Evolutionary conservation across 2,329 filamentous ascomycete species (phyloP), one percentile per base, ranked within the genome.

Genomic region (Ophiobolus disseminans): DNA sequence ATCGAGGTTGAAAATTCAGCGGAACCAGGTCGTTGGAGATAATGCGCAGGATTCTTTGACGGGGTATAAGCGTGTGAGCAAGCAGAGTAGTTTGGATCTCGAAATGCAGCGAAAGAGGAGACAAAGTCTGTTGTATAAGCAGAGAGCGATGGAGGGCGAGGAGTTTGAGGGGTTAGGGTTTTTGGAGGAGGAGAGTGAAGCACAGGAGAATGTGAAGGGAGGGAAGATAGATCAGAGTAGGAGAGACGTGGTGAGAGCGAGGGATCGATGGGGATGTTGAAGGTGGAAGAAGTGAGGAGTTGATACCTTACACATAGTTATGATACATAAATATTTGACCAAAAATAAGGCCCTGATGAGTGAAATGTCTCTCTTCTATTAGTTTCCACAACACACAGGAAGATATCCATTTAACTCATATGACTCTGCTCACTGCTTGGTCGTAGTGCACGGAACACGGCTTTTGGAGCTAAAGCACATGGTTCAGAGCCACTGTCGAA

Each of bases 51-150:
- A 10, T 32, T 11, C 7, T 7, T 13, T 28, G 7, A 34, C 9
- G 19, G 46, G 53, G 5, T 41, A 20, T n/a, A 48, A 48, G 26
- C 39, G n/a, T 9, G 23, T 40, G 11, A 26, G 31, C 14, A 23
- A 35, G 40, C 28, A 34, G 25, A 36, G 36, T 16, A 30, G 23
- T n/a, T 34, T 32, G 10, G 10, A 32, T 35, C 13, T 10, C 17
- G 21, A 25, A 23, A 32, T 23, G 37, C 22, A 16, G 34, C 6
- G 11, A 9, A 14, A 23, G 17, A 16, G 16, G 23, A 30, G 30
- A 31, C n/a, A 36, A 22, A 9, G 7, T 11, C 13, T 10, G 17
- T 20, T 36, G 20, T 11, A 37, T 28, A 19, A 14, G n/a, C 32
- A 40, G 17, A 45, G 30, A 21, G 28, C 14, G n/a, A 40, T 49